phyloP scores from a whole-genome alignment of 2,329 filamentous ascomycete species.

The Magnaporthiopsis rhizophila region DNA sequence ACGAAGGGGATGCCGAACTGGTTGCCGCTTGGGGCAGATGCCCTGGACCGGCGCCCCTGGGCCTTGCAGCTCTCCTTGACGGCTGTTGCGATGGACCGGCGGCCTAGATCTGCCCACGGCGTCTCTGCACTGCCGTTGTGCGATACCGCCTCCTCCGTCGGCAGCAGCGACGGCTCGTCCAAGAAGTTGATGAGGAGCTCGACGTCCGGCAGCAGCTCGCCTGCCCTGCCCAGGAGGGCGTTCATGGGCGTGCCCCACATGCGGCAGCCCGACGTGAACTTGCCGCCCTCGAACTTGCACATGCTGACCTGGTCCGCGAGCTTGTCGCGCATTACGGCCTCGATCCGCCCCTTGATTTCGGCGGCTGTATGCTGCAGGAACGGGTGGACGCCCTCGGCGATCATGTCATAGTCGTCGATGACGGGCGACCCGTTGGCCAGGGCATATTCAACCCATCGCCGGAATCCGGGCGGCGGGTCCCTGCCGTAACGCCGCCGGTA shows the following conservation, averaged over 20 bases:
- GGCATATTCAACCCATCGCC: constrained; percentile 26
- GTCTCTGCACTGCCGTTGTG: neutral
- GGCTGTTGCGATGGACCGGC: neutral
- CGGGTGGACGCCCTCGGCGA: neutral
- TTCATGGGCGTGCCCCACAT: neutral
- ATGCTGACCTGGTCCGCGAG: neutral
- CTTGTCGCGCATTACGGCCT: neutral
- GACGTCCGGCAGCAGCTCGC: neutral
- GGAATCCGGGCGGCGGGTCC: constrained; percentile 37
- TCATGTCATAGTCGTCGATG: constrained; percentile 4
- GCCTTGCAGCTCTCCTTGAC: neutral
- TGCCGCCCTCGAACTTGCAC: neutral
- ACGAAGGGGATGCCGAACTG: constrained; percentile 28
- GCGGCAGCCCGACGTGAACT: neutral
- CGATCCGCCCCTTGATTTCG: neutral
- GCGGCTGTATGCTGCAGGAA: neutral
- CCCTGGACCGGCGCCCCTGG: neutral
- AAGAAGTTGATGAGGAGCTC: constrained; percentile 1
- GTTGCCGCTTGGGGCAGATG: neutral
- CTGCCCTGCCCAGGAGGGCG: neutral
- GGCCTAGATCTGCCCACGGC: neutral
- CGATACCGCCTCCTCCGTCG: constrained; percentile 8
- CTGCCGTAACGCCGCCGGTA: constrained; percentile 34
- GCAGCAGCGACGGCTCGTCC: neutral
- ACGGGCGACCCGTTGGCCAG: neutral